phyloP scores from a whole-genome alignment of 352 stramenopile species.

The Pythium apleroticum region DNA sequence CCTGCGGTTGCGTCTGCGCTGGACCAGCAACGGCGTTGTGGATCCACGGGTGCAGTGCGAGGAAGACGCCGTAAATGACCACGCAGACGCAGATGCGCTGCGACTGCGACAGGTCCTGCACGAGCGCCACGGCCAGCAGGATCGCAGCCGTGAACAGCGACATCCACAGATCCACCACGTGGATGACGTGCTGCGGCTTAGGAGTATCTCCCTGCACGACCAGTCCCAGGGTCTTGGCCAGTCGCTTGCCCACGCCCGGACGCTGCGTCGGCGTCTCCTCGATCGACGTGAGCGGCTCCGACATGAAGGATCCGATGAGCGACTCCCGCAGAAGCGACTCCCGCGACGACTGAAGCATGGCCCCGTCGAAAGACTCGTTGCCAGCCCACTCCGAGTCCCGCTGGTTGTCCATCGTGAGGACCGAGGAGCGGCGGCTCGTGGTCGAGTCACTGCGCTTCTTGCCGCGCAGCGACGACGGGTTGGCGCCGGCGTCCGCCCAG shows the following conservation, averaged over 20 bases:
- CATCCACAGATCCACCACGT: constrained; percentile 54
- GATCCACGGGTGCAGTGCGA: constrained; percentile 58
- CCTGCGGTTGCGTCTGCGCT: constrained; percentile 1
- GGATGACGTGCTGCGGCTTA: constrained; percentile 22
- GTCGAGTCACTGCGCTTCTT: constrained; percentile 9
- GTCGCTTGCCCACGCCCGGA: constrained; percentile 2
- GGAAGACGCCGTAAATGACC: constrained; percentile 49
- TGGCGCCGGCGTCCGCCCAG: constrained; percentile 38
- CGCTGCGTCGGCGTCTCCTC: background rate
- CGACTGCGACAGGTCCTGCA: constrained; percentile 43
- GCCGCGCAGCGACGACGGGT: background rate
- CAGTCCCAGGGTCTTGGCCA: constrained; percentile 16
- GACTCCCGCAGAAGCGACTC: constrained; percentile 35
- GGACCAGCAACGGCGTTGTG: constrained; percentile 20
- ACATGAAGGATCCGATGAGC: constrained; percentile 11
- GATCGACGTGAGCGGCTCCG: constrained; percentile 29
- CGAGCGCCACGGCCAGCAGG: constrained; percentile 43
- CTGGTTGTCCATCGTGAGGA: background rate
- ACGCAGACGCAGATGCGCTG: constrained; percentile 46
- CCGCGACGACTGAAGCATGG: constrained; percentile 16
- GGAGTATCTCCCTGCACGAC: constrained; percentile 13
- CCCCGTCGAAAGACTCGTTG: constrained; percentile 22
- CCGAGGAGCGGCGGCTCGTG: constrained; percentile 2
- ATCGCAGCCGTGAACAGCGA: constrained; percentile 53
- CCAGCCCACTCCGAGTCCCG: constrained; percentile 7